A percentile compares a stretch with the other conserved stretches of the same genome.
Evolutionary conservation across 176 grass and related monocot species (phyloP).

Genomic region (Dendrocalamus sinicus): DNA sequence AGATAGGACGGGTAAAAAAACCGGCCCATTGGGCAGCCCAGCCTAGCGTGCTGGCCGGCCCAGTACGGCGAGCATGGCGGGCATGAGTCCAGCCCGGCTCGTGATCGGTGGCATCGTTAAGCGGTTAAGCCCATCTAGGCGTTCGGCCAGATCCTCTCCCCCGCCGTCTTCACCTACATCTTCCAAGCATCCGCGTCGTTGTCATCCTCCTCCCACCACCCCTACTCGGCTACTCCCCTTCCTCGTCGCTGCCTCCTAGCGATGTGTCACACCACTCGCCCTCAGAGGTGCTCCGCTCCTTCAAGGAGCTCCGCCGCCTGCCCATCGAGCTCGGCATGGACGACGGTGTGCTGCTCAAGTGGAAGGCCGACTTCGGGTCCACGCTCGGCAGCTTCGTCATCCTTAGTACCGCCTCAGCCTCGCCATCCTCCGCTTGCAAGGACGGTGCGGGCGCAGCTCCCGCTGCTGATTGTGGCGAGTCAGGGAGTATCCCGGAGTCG

Average conservation of each 20-base stretch:
- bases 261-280: slow-evolving; percentile 92
- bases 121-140: slow-evolving; percentile 78
- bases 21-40: too few species aligned
- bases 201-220: slow-evolving; percentile 1
- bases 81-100: not conserved
- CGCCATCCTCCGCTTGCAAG: too few species aligned
- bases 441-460: too few species aligned
- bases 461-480: too few species aligned
- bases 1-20: too few species aligned
- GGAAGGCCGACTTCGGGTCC: too few species aligned
- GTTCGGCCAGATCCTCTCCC: slow-evolving; percentile 74
- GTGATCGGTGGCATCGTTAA: slow-evolving; percentile 71
- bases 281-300: slow-evolving; percentile 85
- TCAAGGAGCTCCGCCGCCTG: slow-evolving; percentile 83
- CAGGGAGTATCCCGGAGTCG: too few species aligned
- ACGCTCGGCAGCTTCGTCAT: too few species aligned
- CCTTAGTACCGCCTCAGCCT: too few species aligned
- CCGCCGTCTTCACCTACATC: slow-evolving; percentile 44
- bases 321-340: slow-evolving; percentile 82
- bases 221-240: not conserved
- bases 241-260: slow-evolving; percentile 22
- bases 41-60: too few species aligned
- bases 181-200: slow-evolving; percentile 33
- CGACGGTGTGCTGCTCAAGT: slow-evolving; percentile 49
- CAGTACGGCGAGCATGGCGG: too few species aligned